Conservation (phyloP, 1,139 yeast species). For the Pichia sp. region DNA sequence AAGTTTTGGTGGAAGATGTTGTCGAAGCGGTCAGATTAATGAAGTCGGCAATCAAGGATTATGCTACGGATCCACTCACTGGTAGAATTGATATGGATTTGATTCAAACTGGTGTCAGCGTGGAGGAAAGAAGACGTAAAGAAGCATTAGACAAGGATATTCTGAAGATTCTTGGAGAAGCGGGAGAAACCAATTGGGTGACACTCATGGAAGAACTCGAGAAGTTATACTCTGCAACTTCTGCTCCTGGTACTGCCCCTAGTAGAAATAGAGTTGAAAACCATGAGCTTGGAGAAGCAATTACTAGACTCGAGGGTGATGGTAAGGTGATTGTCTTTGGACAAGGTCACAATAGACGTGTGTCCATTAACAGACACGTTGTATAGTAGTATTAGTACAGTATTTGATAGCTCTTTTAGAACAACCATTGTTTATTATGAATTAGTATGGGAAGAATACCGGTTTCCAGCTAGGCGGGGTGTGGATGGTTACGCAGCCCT, state of each 20-base stretch:
- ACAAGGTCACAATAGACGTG: constrained; percentile 62
- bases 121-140: constrained; percentile 74
- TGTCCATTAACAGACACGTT: constrained; percentile 32
- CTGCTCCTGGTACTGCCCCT: constrained; percentile 10
- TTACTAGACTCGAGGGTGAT: constrained; percentile 68
- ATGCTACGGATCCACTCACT: constrained; percentile 95
- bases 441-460: no score
- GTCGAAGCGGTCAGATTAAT: constrained; percentile 89
- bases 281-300: constrained; percentile 58
- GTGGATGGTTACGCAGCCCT: no score
- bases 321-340: constrained; percentile 68
- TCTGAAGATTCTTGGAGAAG: constrained; percentile 36
- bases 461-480: no score
- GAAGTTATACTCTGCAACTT: background rate
- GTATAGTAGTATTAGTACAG: no score
- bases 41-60: constrained; percentile 90
- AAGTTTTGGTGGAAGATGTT: constrained; percentile 78
- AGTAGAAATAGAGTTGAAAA: constrained; percentile 67
- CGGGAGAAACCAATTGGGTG: constrained; percentile 46
- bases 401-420: constrained; percentile 20
- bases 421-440: no score
- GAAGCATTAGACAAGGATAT: constrained; percentile 67
- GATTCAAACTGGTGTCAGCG: constrained; percentile 92
- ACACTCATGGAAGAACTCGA: constrained; percentile 50
- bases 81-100: constrained; percentile 97